A percentile compares a stretch with the other conserved stretches of the same genome.
These are phyloP conservation scores for Aspergillus saccharolyticus DNA, from an alignment of 495 filamentous ascomycete genomes.

Conservation along the genomic window DNA sequence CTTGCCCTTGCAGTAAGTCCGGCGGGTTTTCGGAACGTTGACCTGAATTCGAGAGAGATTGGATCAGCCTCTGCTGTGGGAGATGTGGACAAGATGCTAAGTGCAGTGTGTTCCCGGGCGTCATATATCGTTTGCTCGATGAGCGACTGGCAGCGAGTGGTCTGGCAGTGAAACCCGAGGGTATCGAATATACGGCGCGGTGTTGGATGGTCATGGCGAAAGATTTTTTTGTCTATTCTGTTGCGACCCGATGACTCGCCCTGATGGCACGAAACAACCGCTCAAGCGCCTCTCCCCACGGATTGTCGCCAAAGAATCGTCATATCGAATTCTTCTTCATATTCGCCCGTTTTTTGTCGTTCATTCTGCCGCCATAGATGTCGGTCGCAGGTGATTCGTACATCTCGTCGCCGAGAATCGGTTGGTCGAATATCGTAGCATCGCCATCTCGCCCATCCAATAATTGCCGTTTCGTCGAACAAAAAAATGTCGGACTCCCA, in stretches of 20 bases:
- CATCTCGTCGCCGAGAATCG: neutral
- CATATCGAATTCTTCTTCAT: neutral
- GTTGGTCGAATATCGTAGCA: neutral
- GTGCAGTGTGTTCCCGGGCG: slow-evolving; percentile 4
- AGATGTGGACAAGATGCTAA: neutral
- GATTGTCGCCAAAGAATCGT: neutral
- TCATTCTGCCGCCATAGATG: neutral
- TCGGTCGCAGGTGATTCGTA: slow-evolving; percentile 4
- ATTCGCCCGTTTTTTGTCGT: neutral
- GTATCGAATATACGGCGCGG: neutral
- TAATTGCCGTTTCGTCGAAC: slow-evolving; percentile 7
- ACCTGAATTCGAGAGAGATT: slow-evolving; percentile 48
- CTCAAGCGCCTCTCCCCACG: neutral
- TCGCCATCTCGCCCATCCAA: neutral
- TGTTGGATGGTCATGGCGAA: neutral
- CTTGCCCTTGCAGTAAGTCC: slow-evolving; percentile 93
- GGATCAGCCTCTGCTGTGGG: slow-evolving; percentile 24
- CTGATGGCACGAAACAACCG: neutral
- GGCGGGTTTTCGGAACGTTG: slow-evolving; percentile 86
- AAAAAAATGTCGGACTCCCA: slow-evolving; percentile 22
- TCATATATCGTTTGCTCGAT: slow-evolving; percentile 1
- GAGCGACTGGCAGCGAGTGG: neutral
- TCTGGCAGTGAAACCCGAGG: neutral
- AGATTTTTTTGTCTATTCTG: neutral
- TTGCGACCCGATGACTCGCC: neutral